A percentile compares a stretch with the other conserved stretches of the same genome.
Conservation (phyloP, 2,329 filamentous ascomycete species). For the Pyrenophora graminea region DNA sequence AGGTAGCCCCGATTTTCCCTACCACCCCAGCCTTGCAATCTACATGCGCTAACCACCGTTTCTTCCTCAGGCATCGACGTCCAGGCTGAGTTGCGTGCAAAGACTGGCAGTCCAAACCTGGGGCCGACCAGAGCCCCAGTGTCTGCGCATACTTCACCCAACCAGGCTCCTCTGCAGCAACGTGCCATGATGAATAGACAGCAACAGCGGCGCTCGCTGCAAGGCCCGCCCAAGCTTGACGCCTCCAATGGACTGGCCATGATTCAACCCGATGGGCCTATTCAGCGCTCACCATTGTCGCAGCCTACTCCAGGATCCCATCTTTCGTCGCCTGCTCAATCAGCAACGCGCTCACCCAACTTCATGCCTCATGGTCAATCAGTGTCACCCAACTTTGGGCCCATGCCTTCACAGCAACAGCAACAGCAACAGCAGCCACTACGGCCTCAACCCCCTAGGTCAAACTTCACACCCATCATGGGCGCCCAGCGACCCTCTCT, state of each 20-base stretch:
- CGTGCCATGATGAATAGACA: slow-evolving; percentile 81
- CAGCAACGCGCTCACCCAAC: slow-evolving; percentile 63
- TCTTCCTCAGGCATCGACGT: slow-evolving; percentile 81
- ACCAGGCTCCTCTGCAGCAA: slow-evolving; percentile 71
- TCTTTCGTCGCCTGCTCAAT: slow-evolving; percentile 65
- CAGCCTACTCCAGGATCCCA: slow-evolving; percentile 85
- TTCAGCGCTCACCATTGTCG: slow-evolving; percentile 69
- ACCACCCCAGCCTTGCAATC: not conserved
- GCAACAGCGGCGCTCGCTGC: slow-evolving; percentile 71
- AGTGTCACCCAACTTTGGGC: slow-evolving; percentile 64
- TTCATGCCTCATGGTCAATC: slow-evolving; percentile 62
- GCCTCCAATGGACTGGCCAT: slow-evolving; percentile 47
- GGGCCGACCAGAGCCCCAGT: slow-evolving; percentile 62
- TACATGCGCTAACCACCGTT: slow-evolving; percentile 22
- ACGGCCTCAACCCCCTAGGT: slow-evolving; percentile 53
- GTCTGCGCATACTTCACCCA: slow-evolving; percentile 60
- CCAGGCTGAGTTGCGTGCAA: slow-evolving; percentile 89
- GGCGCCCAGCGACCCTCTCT: slow-evolving; percentile 46
- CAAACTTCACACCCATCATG: slow-evolving; percentile 52
- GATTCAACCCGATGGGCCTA: slow-evolving; percentile 47
- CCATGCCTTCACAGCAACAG: slow-evolving; percentile 53
- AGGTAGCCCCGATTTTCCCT: slow-evolving; percentile 58
- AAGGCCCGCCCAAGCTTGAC: slow-evolving; percentile 75
- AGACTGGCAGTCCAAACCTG: slow-evolving; percentile 83
- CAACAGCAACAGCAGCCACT: slow-evolving; percentile 45